Evolutionary conservation across 768 basidiomycete genomes (phyloP).

Genomic region (Rhodosporidiobolus sp.): DNA sequence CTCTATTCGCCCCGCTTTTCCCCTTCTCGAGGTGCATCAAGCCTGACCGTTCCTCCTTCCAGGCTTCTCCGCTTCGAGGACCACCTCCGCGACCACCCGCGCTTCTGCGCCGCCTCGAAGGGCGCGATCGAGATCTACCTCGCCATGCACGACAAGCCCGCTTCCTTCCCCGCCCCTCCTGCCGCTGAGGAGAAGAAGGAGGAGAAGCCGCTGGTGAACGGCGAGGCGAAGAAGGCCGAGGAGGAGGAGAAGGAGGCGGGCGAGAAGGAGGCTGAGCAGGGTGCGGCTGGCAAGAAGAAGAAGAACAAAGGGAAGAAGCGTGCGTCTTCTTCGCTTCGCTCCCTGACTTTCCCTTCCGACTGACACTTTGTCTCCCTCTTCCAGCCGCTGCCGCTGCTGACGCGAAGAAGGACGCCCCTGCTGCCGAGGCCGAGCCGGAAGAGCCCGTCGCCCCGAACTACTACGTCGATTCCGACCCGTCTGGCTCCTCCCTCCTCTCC

Average conservation of each 20-base stretch:
- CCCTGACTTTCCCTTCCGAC: neutral
- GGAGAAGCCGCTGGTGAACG: slow-evolving; percentile 10
- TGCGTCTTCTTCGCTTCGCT: slow-evolving; percentile 44
- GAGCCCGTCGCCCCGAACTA: slow-evolving; percentile 47
- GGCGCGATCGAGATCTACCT: slow-evolving; percentile 76
- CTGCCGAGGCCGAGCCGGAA: slow-evolving; percentile 45
- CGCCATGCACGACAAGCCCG: slow-evolving; percentile 66
- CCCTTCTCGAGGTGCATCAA: neutral
- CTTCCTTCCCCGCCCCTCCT: neutral
- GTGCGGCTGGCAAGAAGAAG: slow-evolving; percentile 49
- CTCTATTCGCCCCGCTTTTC: neutral
- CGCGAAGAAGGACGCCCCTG: slow-evolving; percentile 12
- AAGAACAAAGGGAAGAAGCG: slow-evolving; percentile 65
- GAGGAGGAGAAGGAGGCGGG: slow-evolving; percentile 9
- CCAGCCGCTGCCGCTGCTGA: neutral
- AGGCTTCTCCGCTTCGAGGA: slow-evolving; percentile 84
- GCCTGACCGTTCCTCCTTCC: slow-evolving; percentile 13
- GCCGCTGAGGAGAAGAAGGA: neutral
- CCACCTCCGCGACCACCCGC: slow-evolving; percentile 68
- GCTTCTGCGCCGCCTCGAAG: slow-evolving; percentile 69
- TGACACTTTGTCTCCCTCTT: no score
- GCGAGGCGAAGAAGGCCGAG: slow-evolving; percentile 7
- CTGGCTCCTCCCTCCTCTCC: slow-evolving; percentile 67
- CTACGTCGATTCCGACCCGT: slow-evolving; percentile 69
- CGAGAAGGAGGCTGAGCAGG: slow-evolving; percentile 51